Evolutionary conservation across 768 basidiomycete species (phyloP).

Genomic region (Nidula microcarpa): DNA sequence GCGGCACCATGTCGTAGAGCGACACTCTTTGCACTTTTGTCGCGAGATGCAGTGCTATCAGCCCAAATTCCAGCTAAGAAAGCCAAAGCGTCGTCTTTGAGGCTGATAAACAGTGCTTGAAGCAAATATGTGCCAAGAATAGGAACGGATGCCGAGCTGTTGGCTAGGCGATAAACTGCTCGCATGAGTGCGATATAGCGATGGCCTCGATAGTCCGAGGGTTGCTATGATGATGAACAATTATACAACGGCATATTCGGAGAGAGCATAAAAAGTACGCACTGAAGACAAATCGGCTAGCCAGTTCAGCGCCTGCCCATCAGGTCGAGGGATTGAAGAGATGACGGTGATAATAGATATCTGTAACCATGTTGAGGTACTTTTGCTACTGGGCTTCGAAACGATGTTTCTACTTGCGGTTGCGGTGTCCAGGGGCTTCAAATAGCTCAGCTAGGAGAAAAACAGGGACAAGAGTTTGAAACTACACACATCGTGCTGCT

Average conservation of each 20-base stretch:
- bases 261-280: too few relatives aligned
- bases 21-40: conserved; percentile 19
- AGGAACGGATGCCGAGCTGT: conserved; percentile 44
- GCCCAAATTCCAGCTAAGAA: conserved; percentile 81
- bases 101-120: conserved; percentile 58
- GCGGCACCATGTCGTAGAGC: conserved; percentile 76
- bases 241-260: too few relatives aligned
- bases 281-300: conserved; percentile 20
- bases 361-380: conserved; percentile 55
- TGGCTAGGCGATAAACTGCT: conserved; percentile 63
- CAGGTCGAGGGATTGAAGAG: conserved; percentile 44
- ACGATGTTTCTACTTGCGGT: conserved; percentile 47
- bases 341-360: conserved; percentile 51
- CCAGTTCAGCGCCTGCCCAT: conserved; percentile 46
- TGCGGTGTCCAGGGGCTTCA: conserved; percentile 41
- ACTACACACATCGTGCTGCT: conserved; percentile 26
- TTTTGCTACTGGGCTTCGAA: conserved; percentile 57
- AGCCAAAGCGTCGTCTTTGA: conserved; percentile 68
- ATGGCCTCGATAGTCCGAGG: conserved; percentile 18
- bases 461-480: neutral
- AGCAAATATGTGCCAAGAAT: conserved; percentile 57
- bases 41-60: conserved; percentile 28
- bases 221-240: neutral
- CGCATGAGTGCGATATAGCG: conserved; percentile 62
- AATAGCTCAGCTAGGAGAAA: neutral